A percentile compares a stretch with the other conserved stretches of the same genome.
Conservation (phyloP, 208 protist species). For the Trypanosoma lewisi region DNA sequence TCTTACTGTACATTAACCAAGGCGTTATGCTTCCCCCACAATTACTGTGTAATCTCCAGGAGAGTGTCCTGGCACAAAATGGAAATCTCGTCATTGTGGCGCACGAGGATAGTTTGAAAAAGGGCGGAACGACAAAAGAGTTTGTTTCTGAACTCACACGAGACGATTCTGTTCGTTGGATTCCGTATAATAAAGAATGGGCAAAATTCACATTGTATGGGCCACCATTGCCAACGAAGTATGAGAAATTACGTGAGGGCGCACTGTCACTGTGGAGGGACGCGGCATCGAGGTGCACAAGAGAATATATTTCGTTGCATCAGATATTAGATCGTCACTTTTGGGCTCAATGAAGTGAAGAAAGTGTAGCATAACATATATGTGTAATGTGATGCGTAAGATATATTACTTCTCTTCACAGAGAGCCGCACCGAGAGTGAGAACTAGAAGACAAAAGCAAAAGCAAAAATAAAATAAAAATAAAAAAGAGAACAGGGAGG, state of each 20-base stretch:
- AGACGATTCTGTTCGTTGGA: slow-evolving; percentile 3
- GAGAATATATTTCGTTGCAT: background rate
- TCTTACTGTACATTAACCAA: slow-evolving; percentile 72
- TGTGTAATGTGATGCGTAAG: background rate
- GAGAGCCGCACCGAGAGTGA: too few relatives aligned
- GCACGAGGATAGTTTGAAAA: slow-evolving; percentile 64
- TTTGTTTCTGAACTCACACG: slow-evolving; percentile 13
- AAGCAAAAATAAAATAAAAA: too few relatives aligned
- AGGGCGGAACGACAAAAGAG: slow-evolving; percentile 44
- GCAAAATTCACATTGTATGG: background rate
- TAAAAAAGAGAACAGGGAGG: background rate
- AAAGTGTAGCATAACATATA: background rate
- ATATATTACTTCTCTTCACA: background rate
- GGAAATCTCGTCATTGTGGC: slow-evolving; percentile 80
- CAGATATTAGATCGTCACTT: background rate
- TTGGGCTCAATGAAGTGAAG: background rate
- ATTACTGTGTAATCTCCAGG: slow-evolving; percentile 49
- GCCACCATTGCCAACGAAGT: background rate
- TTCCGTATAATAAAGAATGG: slow-evolving; percentile 17
- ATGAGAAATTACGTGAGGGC: background rate
- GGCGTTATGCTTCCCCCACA: slow-evolving; percentile 65
- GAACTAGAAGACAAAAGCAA: too few relatives aligned
- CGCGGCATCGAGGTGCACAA: background rate
- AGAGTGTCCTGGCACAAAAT: slow-evolving; percentile 59
- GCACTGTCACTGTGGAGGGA: background rate